Evolutionary conservation across 2,329 filamentous ascomycete genomes (phyloP).

Genomic region (Curvularia sp.): DNA sequence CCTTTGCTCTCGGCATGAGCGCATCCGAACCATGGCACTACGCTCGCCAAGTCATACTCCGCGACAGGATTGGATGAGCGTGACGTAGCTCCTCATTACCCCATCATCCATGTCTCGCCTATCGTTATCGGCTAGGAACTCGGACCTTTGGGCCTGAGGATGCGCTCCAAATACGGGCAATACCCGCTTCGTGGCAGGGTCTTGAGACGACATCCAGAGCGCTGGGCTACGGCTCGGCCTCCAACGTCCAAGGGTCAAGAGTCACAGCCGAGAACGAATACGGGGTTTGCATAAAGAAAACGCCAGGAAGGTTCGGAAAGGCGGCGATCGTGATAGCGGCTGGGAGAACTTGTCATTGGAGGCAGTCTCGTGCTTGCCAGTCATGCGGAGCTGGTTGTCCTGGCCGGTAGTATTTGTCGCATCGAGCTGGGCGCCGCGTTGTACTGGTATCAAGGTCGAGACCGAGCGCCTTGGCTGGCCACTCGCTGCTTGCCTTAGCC

Average conservation of each 20-base stretch:
- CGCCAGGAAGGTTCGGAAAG: background rate
- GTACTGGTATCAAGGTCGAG: background rate
- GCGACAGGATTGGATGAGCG: constrained; percentile 7
- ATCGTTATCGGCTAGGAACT: background rate
- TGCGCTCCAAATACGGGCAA: background rate
- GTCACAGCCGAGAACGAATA: background rate
- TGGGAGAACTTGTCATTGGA: constrained; percentile 81
- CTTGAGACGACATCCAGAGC: constrained; percentile 8
- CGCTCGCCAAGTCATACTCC: constrained; percentile 9
- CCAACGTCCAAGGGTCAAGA: background rate
- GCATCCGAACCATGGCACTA: constrained; percentile 7
- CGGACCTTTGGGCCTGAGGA: background rate
- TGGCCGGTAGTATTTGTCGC: constrained; percentile 63
- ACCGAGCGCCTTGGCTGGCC: background rate
- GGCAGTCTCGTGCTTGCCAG: constrained; percentile 92
- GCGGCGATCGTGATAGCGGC: constrained; percentile 5
- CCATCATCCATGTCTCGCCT: background rate
- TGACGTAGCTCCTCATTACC: constrained; percentile 4
- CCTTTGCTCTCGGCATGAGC: constrained; percentile 3
- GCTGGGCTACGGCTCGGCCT: background rate
- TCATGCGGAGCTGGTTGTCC: constrained; percentile 93
- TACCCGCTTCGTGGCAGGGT: constrained; percentile 9
- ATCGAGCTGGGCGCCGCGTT: background rate
- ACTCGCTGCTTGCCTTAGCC: too few relatives aligned
- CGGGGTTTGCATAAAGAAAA: constrained; percentile 7